A percentile compares a stretch with the other conserved stretches of the same genome.
Evolutionary conservation across 2,329 filamentous ascomycete genomes (phyloP).

Genomic region (Pyrenochaeta sp.): DNA sequence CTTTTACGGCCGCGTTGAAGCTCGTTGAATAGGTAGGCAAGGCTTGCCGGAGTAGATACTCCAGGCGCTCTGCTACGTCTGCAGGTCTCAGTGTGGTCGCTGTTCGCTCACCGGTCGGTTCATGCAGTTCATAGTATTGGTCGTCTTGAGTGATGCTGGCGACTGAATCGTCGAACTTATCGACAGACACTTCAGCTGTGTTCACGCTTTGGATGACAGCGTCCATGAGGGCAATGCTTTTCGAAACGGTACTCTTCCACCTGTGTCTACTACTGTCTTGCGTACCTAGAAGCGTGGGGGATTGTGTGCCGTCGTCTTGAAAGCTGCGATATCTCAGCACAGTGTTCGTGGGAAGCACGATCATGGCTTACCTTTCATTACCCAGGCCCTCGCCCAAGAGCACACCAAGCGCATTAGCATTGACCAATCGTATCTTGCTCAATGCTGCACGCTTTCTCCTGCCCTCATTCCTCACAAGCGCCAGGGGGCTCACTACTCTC

Average conservation of each 20-base stretch:
- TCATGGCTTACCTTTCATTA: slow-evolving; percentile 52
- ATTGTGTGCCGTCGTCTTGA: slow-evolving; percentile 65
- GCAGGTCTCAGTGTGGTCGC: slow-evolving; percentile 52
- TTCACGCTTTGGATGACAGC: slow-evolving; percentile 79
- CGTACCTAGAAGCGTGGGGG: slow-evolving; percentile 52
- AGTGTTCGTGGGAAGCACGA: neutral
- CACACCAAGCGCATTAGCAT: slow-evolving; percentile 85
- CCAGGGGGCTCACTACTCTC: slow-evolving; percentile 79
- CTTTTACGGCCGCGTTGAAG: slow-evolving; percentile 63
- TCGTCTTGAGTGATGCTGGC: slow-evolving; percentile 64
- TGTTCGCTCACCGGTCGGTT: slow-evolving; percentile 46
- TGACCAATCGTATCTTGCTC: slow-evolving; percentile 77
- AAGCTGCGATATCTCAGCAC: slow-evolving; percentile 60
- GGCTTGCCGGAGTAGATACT: slow-evolving; percentile 72
- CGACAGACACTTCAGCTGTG: slow-evolving; percentile 63
- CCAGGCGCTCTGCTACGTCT: slow-evolving; percentile 71
- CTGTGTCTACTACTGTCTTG: slow-evolving; percentile 57
- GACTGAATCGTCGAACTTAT: slow-evolving; percentile 65
- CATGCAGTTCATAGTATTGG: slow-evolving; percentile 55
- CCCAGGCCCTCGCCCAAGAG: slow-evolving; percentile 86
- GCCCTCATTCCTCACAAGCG: slow-evolving; percentile 77
- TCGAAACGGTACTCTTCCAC: slow-evolving; percentile 79
- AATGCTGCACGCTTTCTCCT: slow-evolving; percentile 76
- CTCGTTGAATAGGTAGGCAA: slow-evolving; percentile 72
- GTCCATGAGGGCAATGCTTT: slow-evolving; percentile 85